A percentile compares a stretch with the other conserved stretches of the same genome.
These are phyloP conservation scores for Tetrapisispora arboricola DNA, from an alignment of 805 yeast genomes.

Conservation along the genomic window DNA sequence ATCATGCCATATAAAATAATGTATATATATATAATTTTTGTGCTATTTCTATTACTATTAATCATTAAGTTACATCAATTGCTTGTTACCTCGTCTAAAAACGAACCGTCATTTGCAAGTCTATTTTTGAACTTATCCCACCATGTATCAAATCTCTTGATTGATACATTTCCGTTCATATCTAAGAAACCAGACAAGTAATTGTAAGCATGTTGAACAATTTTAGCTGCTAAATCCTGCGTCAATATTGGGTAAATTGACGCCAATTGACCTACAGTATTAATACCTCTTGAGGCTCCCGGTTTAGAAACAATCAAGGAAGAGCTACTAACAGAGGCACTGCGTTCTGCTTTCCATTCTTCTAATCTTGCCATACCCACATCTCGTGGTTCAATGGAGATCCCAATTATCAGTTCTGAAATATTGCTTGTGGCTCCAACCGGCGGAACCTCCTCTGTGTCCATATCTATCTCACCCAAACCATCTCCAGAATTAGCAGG, in stretches of 20 bases:
- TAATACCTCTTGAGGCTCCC: conserved; percentile 16
- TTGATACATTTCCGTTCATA: conserved; percentile 67
- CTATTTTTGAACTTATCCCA: conserved; percentile 82
- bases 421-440: conserved; percentile 29
- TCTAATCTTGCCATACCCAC: conserved; percentile 53
- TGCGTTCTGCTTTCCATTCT: conserved; percentile 29
- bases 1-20: no score
- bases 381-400: conserved; percentile 74
- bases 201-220: conserved; percentile 87
- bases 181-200: conserved; percentile 83
- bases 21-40: no score
- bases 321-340: conserved; percentile 10
- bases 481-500: conserved; percentile 26
- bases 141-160: conserved; percentile 86
- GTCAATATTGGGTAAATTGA: conserved; percentile 34
- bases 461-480: conserved; percentile 49
- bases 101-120: conserved; percentile 71
- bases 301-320: conserved; percentile 24
- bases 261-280: conserved; percentile 26
- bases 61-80: no score
- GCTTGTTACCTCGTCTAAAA: conserved; percentile 44
- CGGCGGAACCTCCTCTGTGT: conserved; percentile 36
- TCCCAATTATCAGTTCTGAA: conserved; percentile 51
- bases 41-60: no score
- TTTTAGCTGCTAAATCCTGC: conserved; percentile 69